These are phyloP conservation scores for Trichoderma sp. DNA, from an alignment of 2,329 filamentous ascomycete species.

Conservation along the genomic window DNA sequence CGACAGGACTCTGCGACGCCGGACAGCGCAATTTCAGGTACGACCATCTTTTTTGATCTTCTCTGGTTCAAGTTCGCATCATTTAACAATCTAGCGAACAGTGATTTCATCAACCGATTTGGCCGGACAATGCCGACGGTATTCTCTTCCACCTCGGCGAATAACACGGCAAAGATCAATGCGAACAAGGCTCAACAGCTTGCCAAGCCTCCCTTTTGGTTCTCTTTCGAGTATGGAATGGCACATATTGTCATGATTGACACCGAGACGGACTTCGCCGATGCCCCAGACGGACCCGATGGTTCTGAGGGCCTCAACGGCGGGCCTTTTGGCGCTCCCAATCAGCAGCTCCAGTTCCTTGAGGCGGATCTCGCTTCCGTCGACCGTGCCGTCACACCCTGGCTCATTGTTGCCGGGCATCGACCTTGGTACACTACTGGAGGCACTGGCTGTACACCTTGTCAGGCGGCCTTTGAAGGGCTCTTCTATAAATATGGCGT, in stretches of 20 bases:
- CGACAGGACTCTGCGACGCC: slow-evolving; percentile 46
- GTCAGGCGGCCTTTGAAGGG: slow-evolving; percentile 56
- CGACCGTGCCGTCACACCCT: slow-evolving; percentile 58
- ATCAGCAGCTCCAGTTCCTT: slow-evolving; percentile 58
- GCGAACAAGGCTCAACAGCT: slow-evolving; percentile 50
- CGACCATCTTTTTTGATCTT: background rate
- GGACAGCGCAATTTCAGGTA: slow-evolving; percentile 62
- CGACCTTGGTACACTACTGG: slow-evolving; percentile 52
- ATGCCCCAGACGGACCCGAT: slow-evolving; percentile 37
- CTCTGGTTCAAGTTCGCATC: background rate
- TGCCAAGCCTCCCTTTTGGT: slow-evolving; percentile 35
- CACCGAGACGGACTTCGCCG: slow-evolving; percentile 37
- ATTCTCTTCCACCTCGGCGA: slow-evolving; percentile 52
- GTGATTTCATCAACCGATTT: slow-evolving; percentile 60
- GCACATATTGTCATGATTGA: slow-evolving; percentile 42
- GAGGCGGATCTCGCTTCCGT: slow-evolving; percentile 58
- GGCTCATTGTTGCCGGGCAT: slow-evolving; percentile 43
- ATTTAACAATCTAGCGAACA: background rate
- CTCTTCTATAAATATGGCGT: slow-evolving; percentile 60
- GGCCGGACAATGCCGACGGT: slow-evolving; percentile 49
- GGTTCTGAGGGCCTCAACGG: slow-evolving; percentile 41
- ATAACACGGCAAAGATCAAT: slow-evolving; percentile 44
- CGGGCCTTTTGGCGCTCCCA: slow-evolving; percentile 52
- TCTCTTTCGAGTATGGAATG: slow-evolving; percentile 38
- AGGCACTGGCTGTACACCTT: slow-evolving; percentile 46